These are phyloP conservation scores for Colletotrichum sp. DNA, from an alignment of 2,329 filamentous ascomycete species.

Conservation along the genomic window DNA sequence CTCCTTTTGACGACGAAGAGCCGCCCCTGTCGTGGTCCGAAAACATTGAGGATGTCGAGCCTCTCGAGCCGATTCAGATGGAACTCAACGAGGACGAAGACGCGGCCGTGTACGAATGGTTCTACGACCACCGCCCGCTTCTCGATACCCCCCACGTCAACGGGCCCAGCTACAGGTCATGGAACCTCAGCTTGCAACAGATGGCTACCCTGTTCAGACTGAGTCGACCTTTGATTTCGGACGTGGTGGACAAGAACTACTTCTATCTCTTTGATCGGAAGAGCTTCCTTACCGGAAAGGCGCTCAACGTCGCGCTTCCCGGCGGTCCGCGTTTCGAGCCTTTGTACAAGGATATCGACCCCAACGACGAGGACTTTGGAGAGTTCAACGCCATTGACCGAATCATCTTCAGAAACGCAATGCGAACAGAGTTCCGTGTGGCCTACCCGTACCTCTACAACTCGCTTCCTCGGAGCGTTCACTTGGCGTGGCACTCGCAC, in stretches of 20 bases:
- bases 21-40: constrained; percentile 97
- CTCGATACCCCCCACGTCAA: constrained; percentile 94
- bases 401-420: constrained; percentile 96
- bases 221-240: constrained; percentile 88
- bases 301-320: constrained; percentile 95
- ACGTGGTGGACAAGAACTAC: constrained; percentile 95
- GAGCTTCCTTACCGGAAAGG: constrained; percentile 95
- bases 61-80: constrained; percentile 97
- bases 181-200: constrained; percentile 91
- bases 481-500: constrained; percentile 91
- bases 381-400: constrained; percentile 99
- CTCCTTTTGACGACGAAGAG: constrained; percentile 98
- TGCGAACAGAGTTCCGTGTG: constrained; percentile 94
- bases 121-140: constrained; percentile 93
- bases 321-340: constrained; percentile 97
- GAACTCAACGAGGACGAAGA: constrained; percentile 96
- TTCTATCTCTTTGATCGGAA: constrained; percentile 97
- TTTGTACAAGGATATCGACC: constrained; percentile 97
- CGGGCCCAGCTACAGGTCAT: constrained; percentile 93
- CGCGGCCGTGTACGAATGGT: constrained; percentile 90
- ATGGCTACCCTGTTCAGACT: constrained; percentile 96
- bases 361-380: constrained; percentile 98
- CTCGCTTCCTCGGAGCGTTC: constrained; percentile 91
- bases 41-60: constrained; percentile 98
- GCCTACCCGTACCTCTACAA: constrained; percentile 97